Percentiles rank a stretch among this genome's conserved stretches.
Evolutionary conservation across 345 rosid genomes (phyloP).

Genomic region (Ceriops zippeliana): DNA sequence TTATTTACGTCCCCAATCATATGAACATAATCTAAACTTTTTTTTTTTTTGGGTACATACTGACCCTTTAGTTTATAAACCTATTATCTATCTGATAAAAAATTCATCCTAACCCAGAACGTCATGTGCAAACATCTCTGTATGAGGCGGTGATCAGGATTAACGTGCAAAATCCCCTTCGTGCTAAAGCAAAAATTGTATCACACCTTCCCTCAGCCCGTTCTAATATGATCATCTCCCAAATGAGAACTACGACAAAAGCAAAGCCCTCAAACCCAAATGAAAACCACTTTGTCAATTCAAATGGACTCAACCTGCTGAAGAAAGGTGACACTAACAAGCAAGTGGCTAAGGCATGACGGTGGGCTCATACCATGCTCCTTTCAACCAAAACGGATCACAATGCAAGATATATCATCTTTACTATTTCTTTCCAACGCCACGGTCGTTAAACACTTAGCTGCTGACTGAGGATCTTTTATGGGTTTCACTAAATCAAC

Average conservation of each 20-base stretch:
- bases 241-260: conserved; percentile 14
- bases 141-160: conserved; percentile 9
- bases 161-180: conserved; percentile 12
- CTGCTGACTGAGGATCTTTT: conserved; percentile 52
- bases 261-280: conserved; percentile 15
- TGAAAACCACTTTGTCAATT: conserved; percentile 13
- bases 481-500: conserved; percentile 43
- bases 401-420: conserved; percentile 56
- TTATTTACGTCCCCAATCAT: conserved; percentile 27
- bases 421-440: conserved; percentile 60
- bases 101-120: background rate
- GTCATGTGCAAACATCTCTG: background rate
- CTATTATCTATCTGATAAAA: background rate
- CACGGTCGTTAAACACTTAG: conserved; percentile 47
- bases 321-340: conserved; percentile 7
- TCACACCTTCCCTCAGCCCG: conserved; percentile 18
- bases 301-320: conserved; percentile 15
- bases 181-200: conserved; percentile 19
- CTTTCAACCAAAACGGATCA: conserved; percentile 51
- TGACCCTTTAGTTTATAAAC: background rate
- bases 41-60: background rate
- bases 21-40: conserved; percentile 21
- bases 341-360: background rate
- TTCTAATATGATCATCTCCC: conserved; percentile 4
- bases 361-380: background rate